phyloP scores from a whole-genome alignment of 1,139 yeast genomes.

The Pichia sp. region DNA sequence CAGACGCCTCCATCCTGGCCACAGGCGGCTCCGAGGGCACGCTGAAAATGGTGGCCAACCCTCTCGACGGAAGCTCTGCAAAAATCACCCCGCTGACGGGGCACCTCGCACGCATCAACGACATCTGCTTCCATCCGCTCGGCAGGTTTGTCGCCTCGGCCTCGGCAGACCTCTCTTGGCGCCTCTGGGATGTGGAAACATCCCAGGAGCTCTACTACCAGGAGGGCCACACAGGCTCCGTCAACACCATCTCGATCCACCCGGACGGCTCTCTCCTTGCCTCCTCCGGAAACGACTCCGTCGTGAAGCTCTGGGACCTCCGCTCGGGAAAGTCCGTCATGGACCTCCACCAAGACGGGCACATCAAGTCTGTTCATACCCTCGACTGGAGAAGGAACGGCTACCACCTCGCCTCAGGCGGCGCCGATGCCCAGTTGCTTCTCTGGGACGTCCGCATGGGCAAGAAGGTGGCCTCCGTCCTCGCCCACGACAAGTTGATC shows the following conservation, averaged over 20 bases:
- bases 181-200: slow-evolving; percentile 69
- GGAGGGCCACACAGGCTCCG: slow-evolving; percentile 83
- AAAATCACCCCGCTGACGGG: slow-evolving; percentile 31
- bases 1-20: slow-evolving; percentile 26
- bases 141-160: slow-evolving; percentile 58
- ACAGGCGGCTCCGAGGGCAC: slow-evolving; percentile 68
- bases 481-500: slow-evolving; percentile 74
- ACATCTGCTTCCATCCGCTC: slow-evolving; percentile 64
- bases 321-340: slow-evolving; percentile 68
- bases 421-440: slow-evolving; percentile 77
- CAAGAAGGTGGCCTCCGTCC: slow-evolving; percentile 44
- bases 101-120: slow-evolving; percentile 58
- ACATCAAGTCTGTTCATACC: slow-evolving; percentile 66
- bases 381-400: slow-evolving; percentile 79
- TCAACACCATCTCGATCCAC: slow-evolving; percentile 61
- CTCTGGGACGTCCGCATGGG: slow-evolving; percentile 78
- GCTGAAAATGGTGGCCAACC: slow-evolving; percentile 37
- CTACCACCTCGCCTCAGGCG: slow-evolving; percentile 69
- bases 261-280: slow-evolving; percentile 74
- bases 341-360: slow-evolving; percentile 50
- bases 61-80: slow-evolving; percentile 1
- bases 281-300: slow-evolving; percentile 77
- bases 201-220: slow-evolving; percentile 50
- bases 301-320: slow-evolving; percentile 79
- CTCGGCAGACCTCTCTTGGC: slow-evolving; percentile 86